Evolutionary conservation across 2,329 filamentous ascomycete genomes (phyloP), one percentile per base, ranked within the genome.

Genomic region (Coniochaeta ligniaria): DNA sequence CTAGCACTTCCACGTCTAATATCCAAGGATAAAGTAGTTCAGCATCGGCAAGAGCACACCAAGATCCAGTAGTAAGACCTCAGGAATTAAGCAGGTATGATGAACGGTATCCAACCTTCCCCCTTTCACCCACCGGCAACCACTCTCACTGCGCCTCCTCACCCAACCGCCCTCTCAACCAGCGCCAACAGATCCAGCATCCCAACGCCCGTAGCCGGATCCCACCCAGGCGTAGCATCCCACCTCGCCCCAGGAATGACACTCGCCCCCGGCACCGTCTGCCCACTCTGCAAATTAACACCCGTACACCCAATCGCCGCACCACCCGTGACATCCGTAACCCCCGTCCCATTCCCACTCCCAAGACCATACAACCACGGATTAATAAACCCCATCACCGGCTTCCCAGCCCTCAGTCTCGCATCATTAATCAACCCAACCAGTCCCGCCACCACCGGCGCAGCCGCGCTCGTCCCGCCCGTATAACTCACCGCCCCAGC

Each of bases 401-500:
- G 65, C 65, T 77, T 77, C 2, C 78, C 77, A 22, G 75, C 72
- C 6, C 74, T 69, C 14, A 86, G 67, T 26, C 81, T 71, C 2
- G 79, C 78, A 54, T 83, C 79, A 65, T 87, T 87, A 36, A 87
- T 68, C 31, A 85, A 76, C 1, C 79, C 76, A 56, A 87, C 72
- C 59, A 87, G 77, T 20, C 76, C 80, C 1, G 82, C 81, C 56
- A 83, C 79, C 0, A 80, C 73, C 0, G 85, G 85, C 0, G 79
- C 74, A 1, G 83, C 79, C 7, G 83, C 83, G 26, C 67, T 70
- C 7, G 69, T 72, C 12, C 71, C 70, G 59, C 65, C 65, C 35
- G 64, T 65, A 68, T 4, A 69, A 63, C 41, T 61, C 17, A 63
- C 62, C 9, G n/a, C 4, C 1, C 75, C 75, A 55, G 78, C 68